Evolutionary conservation across 2,329 filamentous ascomycete genomes (phyloP).

Genomic region (Aureobasidium sp.): DNA sequence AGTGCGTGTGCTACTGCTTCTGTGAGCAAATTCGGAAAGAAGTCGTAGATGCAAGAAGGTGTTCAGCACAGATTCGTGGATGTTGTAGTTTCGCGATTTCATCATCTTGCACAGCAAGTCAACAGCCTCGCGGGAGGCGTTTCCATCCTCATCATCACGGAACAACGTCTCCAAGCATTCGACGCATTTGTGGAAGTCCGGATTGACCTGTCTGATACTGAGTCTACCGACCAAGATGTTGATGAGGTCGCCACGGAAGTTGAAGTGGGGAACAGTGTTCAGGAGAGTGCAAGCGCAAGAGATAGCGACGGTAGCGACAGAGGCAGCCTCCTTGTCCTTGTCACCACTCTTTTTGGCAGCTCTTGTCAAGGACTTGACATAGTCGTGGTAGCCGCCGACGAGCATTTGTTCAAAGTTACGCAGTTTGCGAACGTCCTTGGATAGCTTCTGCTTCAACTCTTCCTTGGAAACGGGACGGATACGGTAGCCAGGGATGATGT

Average conservation of each 20-base stretch:
- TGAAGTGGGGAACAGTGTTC: slow-evolving; percentile 85
- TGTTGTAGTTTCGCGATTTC: slow-evolving; percentile 71
- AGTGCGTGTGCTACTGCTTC: slow-evolving; percentile 68
- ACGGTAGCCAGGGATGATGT: slow-evolving; percentile 91
- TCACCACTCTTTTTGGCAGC: slow-evolving; percentile 15
- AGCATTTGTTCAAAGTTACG: slow-evolving; percentile 82
- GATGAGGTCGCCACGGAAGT: slow-evolving; percentile 81
- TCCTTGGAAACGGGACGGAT: slow-evolving; percentile 77
- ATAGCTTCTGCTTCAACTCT: slow-evolving; percentile 68
- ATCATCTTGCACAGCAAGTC: slow-evolving; percentile 88
- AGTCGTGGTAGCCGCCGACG: slow-evolving; percentile 74
- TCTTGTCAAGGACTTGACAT: slow-evolving; percentile 68
- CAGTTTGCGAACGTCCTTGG: slow-evolving; percentile 80
- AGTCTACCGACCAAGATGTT: slow-evolving; percentile 82
- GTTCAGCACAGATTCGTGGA: slow-evolving; percentile 81
- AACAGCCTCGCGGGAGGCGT: slow-evolving; percentile 78
- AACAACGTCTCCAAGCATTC: slow-evolving; percentile 76
- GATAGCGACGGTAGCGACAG: slow-evolving; percentile 66
- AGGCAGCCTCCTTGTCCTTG: slow-evolving; percentile 23
- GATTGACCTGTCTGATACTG: slow-evolving; percentile 61
- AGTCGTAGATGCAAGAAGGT: slow-evolving; percentile 84
- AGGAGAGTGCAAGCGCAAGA: slow-evolving; percentile 78
- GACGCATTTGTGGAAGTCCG: slow-evolving; percentile 68
- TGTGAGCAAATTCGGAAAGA: slow-evolving; percentile 77
- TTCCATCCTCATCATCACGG: slow-evolving; percentile 78